Conservation (phyloP, 1,284 basidiomycete species). For the Thelephora terrestris region DNA sequence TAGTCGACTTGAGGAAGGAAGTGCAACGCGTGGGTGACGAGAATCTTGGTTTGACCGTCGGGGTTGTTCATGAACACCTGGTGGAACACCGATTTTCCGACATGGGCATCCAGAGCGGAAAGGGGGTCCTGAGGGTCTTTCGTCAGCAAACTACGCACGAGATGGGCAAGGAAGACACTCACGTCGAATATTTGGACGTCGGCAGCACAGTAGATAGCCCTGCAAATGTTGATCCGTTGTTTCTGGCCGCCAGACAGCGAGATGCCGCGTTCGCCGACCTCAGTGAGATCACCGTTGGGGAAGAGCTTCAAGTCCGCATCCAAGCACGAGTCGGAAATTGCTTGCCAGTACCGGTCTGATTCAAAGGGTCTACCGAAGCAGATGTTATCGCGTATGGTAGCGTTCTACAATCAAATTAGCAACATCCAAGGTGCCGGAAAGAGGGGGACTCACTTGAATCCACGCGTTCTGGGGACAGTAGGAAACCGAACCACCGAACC, state of each 20-base stretch:
- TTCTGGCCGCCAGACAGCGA: constrained; percentile 78
- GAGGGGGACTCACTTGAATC: constrained; percentile 47
- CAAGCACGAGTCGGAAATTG: constrained; percentile 64
- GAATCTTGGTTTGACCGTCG: constrained; percentile 56
- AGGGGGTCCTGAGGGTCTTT: constrained; percentile 47
- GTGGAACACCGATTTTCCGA: constrained; percentile 80
- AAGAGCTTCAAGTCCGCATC: constrained; percentile 75
- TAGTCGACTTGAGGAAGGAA: constrained; percentile 74
- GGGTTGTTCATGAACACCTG: constrained; percentile 63
- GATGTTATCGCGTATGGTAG: constrained; percentile 74
- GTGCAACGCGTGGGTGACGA: constrained; percentile 79
- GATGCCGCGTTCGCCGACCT: constrained; percentile 90
- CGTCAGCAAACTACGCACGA: background rate
- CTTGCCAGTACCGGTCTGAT: constrained; percentile 69
- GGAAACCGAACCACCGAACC: constrained; percentile 60
- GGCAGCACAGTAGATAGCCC: constrained; percentile 78
- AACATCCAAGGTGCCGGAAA: background rate
- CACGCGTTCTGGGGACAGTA: constrained; percentile 84
- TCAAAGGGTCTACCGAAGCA: constrained; percentile 79
- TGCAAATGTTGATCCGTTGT: constrained; percentile 68
- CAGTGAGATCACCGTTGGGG: constrained; percentile 76
- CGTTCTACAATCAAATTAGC: constrained; percentile 31
- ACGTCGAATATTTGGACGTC: constrained; percentile 82
- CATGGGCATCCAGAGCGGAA: constrained; percentile 77
- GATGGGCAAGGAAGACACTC: constrained; percentile 8